Evolutionary conservation across 768 basidiomycete genomes (phyloP).

Genomic region (Naganishia onofrii): DNA sequence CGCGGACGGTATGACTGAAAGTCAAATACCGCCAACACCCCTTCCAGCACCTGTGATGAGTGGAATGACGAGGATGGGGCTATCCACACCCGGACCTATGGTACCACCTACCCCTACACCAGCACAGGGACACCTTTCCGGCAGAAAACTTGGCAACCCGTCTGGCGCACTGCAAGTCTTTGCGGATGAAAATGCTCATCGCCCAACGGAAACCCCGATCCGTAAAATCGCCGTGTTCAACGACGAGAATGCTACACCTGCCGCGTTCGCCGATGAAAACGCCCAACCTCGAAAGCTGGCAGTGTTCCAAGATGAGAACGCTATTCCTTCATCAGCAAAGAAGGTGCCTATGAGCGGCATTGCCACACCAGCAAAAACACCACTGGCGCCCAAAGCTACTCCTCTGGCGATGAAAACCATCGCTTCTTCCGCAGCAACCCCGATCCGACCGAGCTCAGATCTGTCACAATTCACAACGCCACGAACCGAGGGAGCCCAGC

Average conservation of each 20-base stretch:
- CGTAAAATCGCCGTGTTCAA: slow-evolving; percentile 27
- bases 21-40: slow-evolving; percentile 40
- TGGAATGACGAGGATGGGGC: slow-evolving; percentile 32
- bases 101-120: slow-evolving; percentile 53
- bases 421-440: background rate
- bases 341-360: slow-evolving; percentile 17
- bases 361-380: slow-evolving; percentile 42
- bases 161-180: slow-evolving; percentile 22
- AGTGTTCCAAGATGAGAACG: slow-evolving; percentile 39
- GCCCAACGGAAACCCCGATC: background rate
- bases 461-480: slow-evolving; percentile 15
- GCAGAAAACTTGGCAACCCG: slow-evolving; percentile 20
- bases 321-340: slow-evolving; percentile 22
- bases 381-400: slow-evolving; percentile 16
- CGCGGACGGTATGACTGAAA: slow-evolving; percentile 25
- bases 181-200: slow-evolving; percentile 24
- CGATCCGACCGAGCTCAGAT: background rate
- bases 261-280: slow-evolving; percentile 43
- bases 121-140: slow-evolving; percentile 39
- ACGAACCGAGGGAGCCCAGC: slow-evolving; percentile 1
- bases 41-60: slow-evolving; percentile 37
- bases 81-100: slow-evolving; percentile 41
- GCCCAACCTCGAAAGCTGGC: slow-evolving; percentile 33
- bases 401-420: slow-evolving; percentile 14
- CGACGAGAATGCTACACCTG: slow-evolving; percentile 26